phyloP scores from a whole-genome alignment of 495 filamentous ascomycete genomes.

The Aspergillus campestris region DNA sequence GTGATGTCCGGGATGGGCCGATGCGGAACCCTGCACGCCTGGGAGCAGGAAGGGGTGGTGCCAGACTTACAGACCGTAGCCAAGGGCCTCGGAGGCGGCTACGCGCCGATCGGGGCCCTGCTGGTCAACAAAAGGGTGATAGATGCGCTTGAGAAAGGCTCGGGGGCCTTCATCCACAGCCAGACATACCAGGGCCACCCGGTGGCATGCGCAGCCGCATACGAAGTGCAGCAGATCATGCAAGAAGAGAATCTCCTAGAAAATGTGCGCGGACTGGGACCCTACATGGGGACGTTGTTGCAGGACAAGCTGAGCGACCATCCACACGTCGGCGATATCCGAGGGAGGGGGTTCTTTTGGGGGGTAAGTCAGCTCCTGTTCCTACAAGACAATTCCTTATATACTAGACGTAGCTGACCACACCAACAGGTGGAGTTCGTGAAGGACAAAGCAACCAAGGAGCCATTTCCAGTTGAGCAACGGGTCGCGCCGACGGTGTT shows the following conservation, averaged over 20 bases:
- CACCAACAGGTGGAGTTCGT: conserved; percentile 47
- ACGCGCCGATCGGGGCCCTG: conserved; percentile 49
- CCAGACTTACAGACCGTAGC: conserved; percentile 55
- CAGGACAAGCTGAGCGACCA: conserved; percentile 27
- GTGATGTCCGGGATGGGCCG: conserved; percentile 69
- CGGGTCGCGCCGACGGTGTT: conserved; percentile 40
- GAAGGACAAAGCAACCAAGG: conserved; percentile 41
- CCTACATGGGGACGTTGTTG: conserved; percentile 29
- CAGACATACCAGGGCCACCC: conserved; percentile 49
- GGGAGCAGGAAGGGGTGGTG: conserved; percentile 49
- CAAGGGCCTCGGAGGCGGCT: conserved; percentile 55
- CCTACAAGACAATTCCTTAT: no score
- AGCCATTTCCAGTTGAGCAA: conserved; percentile 33
- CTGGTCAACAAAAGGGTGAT: conserved; percentile 44
- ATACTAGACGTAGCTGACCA: background rate
- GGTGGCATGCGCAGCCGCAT: conserved; percentile 39
- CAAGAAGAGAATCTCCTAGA: conserved; percentile 32
- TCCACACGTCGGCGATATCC: conserved; percentile 43
- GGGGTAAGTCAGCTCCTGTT: conserved; percentile 27
- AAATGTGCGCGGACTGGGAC: conserved; percentile 39
- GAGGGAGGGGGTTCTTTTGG: conserved; percentile 46
- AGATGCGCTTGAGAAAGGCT: conserved; percentile 40
- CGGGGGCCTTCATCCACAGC: conserved; percentile 39
- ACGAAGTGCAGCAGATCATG: conserved; percentile 40
- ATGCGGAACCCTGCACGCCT: conserved; percentile 53